Evolutionary conservation across 129 eudicot genomes (phyloP), one percentile per base, ranked within the genome.

Genomic region (Flaveria linearis): DNA sequence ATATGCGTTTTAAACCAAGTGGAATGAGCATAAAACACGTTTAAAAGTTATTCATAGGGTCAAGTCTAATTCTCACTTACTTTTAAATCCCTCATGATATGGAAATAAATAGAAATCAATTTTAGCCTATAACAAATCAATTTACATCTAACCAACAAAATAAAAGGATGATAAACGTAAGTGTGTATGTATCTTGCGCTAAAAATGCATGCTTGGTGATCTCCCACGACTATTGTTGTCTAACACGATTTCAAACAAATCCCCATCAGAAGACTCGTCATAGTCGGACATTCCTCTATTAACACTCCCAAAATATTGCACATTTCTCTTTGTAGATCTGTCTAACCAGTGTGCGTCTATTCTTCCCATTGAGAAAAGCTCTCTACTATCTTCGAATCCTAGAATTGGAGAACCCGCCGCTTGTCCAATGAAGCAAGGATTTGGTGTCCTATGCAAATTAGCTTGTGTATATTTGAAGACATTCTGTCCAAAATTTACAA

Each of bases 331-430:
- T 6, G 87, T 75, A n/a, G 88, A 84, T 71, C 95, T 87, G 57
- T 87, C 86, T 12, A 88, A 85, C 97, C 97, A 91, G 70, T 82
- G 92, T 15, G 96, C 70, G 61, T 95, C 96, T 15, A 95, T 86
- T 82, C 97, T 81, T 17, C 94, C 97, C 96, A 95, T 95, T 1
- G 99, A 95, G 77, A 95, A 95, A 50, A 95, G 91, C 81, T 95
- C 99, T 72, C 72, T 82, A 74, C 99, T 95, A 25, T 95, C 98
- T 10, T 90, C 97, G 30, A 53, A 81, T 49, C 96, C 92, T 41
- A 95, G 18, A 57, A 83, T 75, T 17, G 89, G 88, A 8, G 93
- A 83, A 25, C 52, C 82, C 17, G 73, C 86, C 3, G 76, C 8
- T 8, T 89, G 93, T 13, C 90, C 88, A 25, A 86, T 67, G 76